Evolutionary conservation across 768 basidiomycete genomes (phyloP), one percentile per base, ranked within the genome.

Genomic region (Piloderma croceum): DNA sequence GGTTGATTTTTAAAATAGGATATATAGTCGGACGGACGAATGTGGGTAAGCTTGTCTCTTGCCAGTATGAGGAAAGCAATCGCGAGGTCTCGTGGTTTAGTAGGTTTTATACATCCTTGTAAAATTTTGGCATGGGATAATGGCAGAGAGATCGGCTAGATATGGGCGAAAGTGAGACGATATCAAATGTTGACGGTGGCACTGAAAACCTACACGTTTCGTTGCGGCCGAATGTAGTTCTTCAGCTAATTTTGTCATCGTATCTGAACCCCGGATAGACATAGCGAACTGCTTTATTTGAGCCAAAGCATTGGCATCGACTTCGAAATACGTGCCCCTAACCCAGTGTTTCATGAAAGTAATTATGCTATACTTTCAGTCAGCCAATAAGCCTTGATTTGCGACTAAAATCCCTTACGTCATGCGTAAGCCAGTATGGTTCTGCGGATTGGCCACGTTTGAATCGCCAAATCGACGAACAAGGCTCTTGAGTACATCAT

Each of bases 51-150:
- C 37, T 50, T 56, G 40, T 71, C 67, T 13, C 68, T 65, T 50
- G 73, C 72, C 9, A 72, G 53, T 9, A 71, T 47, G 2, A 70
- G 63, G 10, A 74, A 60, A 2, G 64, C 70, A 33, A 64, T 58
- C 2, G 72, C 73, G 4, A 74, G 59, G 44, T 68, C 67, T 7
- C 50, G 42, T 1, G 71, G 68, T 23, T 69, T 56, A 5, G 59
- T 48, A 4, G 64, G 49, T 38, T 55, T 45, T 18, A 57, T 52
- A 38, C 63, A 41, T 39, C 47, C 54, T 34, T 58, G 50, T 24
- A 48, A n/a, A n/a, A n/a, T n/a, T n/a, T n/a, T n/a, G n/a, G n/a
- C n/a, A n/a, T n/a, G n/a, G n/a, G n/a, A n/a, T n/a, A n/a, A n/a
- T n/a, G n/a, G n/a, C n/a, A n/a, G n/a, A n/a, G n/a, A n/a, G n/a